phyloP scores from a whole-genome alignment of 768 basidiomycete species.

The Favolaschia claudopus region DNA sequence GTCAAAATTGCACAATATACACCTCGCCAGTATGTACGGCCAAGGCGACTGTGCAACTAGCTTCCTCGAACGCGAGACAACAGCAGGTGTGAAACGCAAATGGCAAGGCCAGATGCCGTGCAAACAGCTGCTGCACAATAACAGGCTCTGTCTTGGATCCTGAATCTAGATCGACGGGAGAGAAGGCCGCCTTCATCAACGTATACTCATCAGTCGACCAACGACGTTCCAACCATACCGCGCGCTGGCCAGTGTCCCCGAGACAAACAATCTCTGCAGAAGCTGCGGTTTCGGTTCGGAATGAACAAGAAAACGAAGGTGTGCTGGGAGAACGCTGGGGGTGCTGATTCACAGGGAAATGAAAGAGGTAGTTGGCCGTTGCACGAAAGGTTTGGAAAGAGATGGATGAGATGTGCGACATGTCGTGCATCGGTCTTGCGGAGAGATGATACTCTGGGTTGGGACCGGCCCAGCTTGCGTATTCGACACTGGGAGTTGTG shows the following conservation, averaged over 20 bases:
- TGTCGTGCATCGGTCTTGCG: slow-evolving; percentile 19
- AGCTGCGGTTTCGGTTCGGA: slow-evolving; percentile 33
- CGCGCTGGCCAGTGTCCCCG: slow-evolving; percentile 52
- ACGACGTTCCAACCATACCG: slow-evolving; percentile 61
- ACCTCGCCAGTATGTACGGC: slow-evolving; percentile 61
- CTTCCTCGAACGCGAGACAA: slow-evolving; percentile 63
- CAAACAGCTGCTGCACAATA: slow-evolving; percentile 48
- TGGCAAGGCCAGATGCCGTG: slow-evolving; percentile 56
- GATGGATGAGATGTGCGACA: slow-evolving; percentile 24
- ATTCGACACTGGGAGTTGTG: slow-evolving; percentile 7
- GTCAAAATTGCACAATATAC: slow-evolving; percentile 52
- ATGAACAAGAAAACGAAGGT: slow-evolving; percentile 17
- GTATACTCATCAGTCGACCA: slow-evolving; percentile 57
- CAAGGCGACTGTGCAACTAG: slow-evolving; percentile 57
- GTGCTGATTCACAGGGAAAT: slow-evolving; percentile 22
- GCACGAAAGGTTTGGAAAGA: slow-evolving; percentile 29
- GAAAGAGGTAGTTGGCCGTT: slow-evolving; percentile 28
- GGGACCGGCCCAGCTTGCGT: slow-evolving; percentile 13
- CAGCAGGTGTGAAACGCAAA: slow-evolving; percentile 55
- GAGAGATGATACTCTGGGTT: slow-evolving; percentile 31
- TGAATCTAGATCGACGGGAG: too few relatives aligned
- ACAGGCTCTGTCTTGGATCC: slow-evolving; percentile 26
- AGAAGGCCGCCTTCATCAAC: slow-evolving; percentile 60
- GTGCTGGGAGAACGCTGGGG: background rate
- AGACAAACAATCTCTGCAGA: slow-evolving; percentile 44